Evolutionary conservation across 2,329 filamentous ascomycete genomes (phyloP).

Genomic region (Rhytidhysteron rufulum): DNA sequence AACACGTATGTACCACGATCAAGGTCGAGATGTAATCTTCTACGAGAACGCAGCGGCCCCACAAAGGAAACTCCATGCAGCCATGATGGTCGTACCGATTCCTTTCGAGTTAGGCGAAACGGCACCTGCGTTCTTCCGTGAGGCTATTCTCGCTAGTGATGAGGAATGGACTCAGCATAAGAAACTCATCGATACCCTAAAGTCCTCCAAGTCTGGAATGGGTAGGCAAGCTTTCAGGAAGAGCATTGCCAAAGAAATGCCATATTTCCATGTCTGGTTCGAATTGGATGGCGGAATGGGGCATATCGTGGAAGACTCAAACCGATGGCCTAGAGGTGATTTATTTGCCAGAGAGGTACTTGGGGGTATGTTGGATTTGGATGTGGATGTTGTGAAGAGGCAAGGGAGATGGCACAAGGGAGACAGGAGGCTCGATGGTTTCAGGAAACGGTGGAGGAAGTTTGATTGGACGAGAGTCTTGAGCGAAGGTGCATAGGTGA

Average conservation of each 20-base stretch:
- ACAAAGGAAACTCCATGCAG: slow-evolving; percentile 74
- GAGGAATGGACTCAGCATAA: slow-evolving; percentile 95
- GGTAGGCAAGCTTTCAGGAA: slow-evolving; percentile 80
- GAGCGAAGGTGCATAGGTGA: slow-evolving; percentile 51
- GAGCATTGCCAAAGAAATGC: slow-evolving; percentile 88
- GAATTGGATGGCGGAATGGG: slow-evolving; percentile 85
- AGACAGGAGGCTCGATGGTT: slow-evolving; percentile 67
- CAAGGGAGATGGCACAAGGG: slow-evolving; percentile 79
- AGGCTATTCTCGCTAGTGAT: slow-evolving; percentile 83
- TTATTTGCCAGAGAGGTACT: slow-evolving; percentile 89
- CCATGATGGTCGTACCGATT: slow-evolving; percentile 80
- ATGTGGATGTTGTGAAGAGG: slow-evolving; percentile 78
- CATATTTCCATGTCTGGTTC: slow-evolving; percentile 98
- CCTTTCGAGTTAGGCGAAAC: slow-evolving; percentile 89
- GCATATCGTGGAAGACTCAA: slow-evolving; percentile 83
- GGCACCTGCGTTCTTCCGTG: slow-evolving; percentile 90
- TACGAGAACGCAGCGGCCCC: slow-evolving; percentile 94
- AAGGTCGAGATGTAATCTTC: slow-evolving; percentile 88
- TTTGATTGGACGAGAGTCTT: slow-evolving; percentile 82
- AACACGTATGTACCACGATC: slow-evolving; percentile 89
- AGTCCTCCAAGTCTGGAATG: slow-evolving; percentile 60
- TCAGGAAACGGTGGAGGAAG: slow-evolving; percentile 81
- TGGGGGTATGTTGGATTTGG: slow-evolving; percentile 84
- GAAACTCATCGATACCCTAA: slow-evolving; percentile 85
- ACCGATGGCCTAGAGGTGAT: slow-evolving; percentile 84